Base-by-base conservation (phyloP, 2,329 filamentous ascomycete genomes). In the Fusarium citri region DNA sequence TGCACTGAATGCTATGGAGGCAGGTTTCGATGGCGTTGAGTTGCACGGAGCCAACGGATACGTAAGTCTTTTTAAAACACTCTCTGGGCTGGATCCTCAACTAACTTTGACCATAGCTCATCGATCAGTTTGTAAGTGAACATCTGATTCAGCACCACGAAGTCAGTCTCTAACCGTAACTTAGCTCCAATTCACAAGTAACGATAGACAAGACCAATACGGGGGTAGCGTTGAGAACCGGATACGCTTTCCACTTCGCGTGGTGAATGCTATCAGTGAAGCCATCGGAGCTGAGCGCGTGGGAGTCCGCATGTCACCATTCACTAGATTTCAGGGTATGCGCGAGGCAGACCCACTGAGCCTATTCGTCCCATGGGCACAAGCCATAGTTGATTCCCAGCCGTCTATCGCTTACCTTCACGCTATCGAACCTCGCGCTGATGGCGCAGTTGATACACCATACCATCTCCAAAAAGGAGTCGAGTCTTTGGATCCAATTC, bases 351-450 rank as follows among this genome's bases (percentile, higher is more conserved):
- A 92, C 34, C 89, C 89, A 1, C n/a, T 61, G 4, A 45, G 45
- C 0, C 51, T 72, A 8, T 72, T 72, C 0, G 71, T 87, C 14
- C 87, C 89, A 0, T 93, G 91, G 76, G 80, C 80, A 2, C 81
- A 92, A 71, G 75, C 91, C n/a, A 82, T 88, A 22, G 72, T 79
- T 47, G 81, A 85, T 42, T 78, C 89, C 20, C 79, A 82, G 41
- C 78, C 90, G 5, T 83, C 84, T 6, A 80, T 92, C n/a, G 85
- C 88, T 0, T 92, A 88, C 74, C 75, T 91, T 4, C 89, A 91
- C 74, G 70, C 90, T 3, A 80, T 92, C 11, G 88, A 92, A 72
- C 83, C 87, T 2, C 83, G 87, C 5, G 79, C 88, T 11, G 77
- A 80, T 7, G 84, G 83, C 6, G 77, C 75, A 51, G 72, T 72